These are phyloP conservation scores for Asterionellopsis glacialis DNA, from an alignment of 108 stramenopile genomes.

Conservation along the genomic window DNA sequence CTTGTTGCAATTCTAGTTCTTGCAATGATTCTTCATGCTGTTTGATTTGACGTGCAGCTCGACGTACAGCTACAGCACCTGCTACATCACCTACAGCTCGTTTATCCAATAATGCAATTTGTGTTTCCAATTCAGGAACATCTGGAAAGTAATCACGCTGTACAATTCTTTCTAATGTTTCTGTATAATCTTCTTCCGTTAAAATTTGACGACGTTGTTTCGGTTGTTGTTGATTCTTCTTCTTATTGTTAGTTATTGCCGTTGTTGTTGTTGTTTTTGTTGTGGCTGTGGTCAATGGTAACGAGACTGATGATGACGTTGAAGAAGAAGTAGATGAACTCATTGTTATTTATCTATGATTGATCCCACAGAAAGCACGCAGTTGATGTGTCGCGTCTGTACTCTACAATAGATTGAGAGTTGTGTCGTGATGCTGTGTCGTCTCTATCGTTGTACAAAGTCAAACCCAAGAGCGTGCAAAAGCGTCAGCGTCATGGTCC, in stretches of 20 bases:
- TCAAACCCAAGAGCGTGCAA: too few species aligned
- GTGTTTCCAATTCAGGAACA: conserved; percentile 36
- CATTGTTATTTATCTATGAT: too few species aligned
- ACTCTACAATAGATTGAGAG: too few species aligned
- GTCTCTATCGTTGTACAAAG: too few species aligned
- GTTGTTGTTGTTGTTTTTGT: background rate
- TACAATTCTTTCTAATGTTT: conserved; percentile 59
- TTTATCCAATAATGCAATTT: conserved; percentile 46
- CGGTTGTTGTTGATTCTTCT: background rate
- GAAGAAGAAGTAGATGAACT: too few species aligned
- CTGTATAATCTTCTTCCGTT: conserved; percentile 71
- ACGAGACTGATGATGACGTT: background rate
- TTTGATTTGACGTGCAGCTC: conserved; percentile 43
- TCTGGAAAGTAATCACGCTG: conserved; percentile 70
- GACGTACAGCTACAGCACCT: conserved; percentile 61
- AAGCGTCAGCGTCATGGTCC: too few species aligned
- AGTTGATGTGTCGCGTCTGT: too few species aligned
- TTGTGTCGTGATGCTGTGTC: too few species aligned
- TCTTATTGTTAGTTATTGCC: background rate
- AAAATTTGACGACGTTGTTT: conserved; percentile 55
- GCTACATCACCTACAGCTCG: conserved; percentile 51
- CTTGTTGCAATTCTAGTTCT: conserved; percentile 23
- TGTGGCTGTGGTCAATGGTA: background rate
- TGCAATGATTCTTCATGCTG: conserved; percentile 40
- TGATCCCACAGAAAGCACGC: too few species aligned